A percentile compares a stretch with the other conserved stretches of the same genome.
Evolutionary conservation across 768 basidiomycete species (phyloP).

Genomic region (Calocera viscosa): DNA sequence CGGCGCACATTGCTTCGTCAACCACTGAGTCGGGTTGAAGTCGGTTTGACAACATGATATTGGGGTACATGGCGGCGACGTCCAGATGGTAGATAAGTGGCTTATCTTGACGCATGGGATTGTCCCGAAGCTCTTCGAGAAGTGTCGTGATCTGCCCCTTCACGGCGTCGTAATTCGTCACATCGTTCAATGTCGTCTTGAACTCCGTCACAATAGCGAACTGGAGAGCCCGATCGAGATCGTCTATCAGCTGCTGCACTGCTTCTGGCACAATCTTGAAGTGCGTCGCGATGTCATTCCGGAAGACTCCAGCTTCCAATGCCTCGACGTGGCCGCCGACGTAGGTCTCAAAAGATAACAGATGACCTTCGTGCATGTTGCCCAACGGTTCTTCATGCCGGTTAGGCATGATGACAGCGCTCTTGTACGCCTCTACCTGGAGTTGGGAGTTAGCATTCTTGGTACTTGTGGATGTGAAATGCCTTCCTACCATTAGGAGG

Average conservation of each 20-base stretch:
- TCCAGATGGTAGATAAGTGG: conserved; percentile 98
- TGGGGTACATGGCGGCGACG: conserved; percentile 99
- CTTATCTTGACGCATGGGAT: conserved; percentile 74
- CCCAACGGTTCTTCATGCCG: conserved; percentile 86
- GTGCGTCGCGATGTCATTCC: conserved; percentile 86
- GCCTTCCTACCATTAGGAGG: conserved; percentile 70
- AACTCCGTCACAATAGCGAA: conserved; percentile 85
- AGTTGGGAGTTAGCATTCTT: conserved; percentile 9
- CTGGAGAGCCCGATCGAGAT: conserved; percentile 79
- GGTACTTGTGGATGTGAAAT: neutral
- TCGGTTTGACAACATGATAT: conserved; percentile 99
- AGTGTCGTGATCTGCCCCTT: conserved; percentile 62
- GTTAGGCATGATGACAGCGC: conserved; percentile 93
- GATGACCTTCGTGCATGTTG: conserved; percentile 87
- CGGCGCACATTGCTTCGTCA: conserved; percentile 90
- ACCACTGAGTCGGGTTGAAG: conserved; percentile 97
- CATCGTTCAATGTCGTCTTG: conserved; percentile 58
- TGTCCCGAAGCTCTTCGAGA: conserved; percentile 82
- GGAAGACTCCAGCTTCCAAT: conserved; percentile 92
- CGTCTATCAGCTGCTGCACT: conserved; percentile 83
- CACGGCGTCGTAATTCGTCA: conserved; percentile 93
- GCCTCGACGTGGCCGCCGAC: conserved; percentile 99
- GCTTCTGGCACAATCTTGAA: conserved; percentile 90
- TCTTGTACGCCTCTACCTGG: conserved; percentile 91
- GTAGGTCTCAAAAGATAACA: conserved; percentile 95